Evolutionary conservation across 495 filamentous ascomycete species (phyloP), one percentile per base, ranked within the genome.

Genomic region (Aspergillus steynii): DNA sequence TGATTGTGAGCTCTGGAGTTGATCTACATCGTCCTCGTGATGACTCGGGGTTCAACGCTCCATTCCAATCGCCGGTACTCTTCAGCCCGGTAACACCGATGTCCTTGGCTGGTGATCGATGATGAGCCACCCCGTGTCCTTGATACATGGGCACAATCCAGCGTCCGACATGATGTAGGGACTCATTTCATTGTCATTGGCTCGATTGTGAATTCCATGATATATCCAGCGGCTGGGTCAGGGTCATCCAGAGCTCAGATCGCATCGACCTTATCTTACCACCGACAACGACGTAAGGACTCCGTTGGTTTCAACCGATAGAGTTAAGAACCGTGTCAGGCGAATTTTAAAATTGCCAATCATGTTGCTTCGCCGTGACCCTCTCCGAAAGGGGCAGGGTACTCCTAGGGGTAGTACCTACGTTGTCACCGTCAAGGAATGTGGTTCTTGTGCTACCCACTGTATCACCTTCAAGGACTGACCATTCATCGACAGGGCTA

Each of bases 401-500:
- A 14, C 5, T 34, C 20, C 5, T 34, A 9, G 31, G 9, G 31
- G 31, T 34, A 34, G 31, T 34, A 34, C 5, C 37, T 42, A 42
- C 34, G 37, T 42, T 42, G 37, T 42, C 37, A 15, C 37, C 37
- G 37, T 42, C 37, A 8, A 42, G 37, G 37, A 42, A 42, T 42
- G 37, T 42, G 37, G 37, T 15, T 42, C 37, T 42, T 42, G 37
- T 34, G 27, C 26, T 32, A 31, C 46, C 47, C 51, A 50, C 28
- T 59, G 56, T 34, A 12, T 51, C 47, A 26, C 29, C 4, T 14
- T 50, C 56, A 15, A 20, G 5, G 1, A 50, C 27, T 29, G 20
- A 20, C 37, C 37, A 42, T 42, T 42, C n/a, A 29, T 29, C 20
- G 20, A 50, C 65, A 63, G 53, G 65, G 59, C 61, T 57, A 61